phyloP scores from a whole-genome alignment of 352 stramenopile species.

The Pythium plurisporium region DNA sequence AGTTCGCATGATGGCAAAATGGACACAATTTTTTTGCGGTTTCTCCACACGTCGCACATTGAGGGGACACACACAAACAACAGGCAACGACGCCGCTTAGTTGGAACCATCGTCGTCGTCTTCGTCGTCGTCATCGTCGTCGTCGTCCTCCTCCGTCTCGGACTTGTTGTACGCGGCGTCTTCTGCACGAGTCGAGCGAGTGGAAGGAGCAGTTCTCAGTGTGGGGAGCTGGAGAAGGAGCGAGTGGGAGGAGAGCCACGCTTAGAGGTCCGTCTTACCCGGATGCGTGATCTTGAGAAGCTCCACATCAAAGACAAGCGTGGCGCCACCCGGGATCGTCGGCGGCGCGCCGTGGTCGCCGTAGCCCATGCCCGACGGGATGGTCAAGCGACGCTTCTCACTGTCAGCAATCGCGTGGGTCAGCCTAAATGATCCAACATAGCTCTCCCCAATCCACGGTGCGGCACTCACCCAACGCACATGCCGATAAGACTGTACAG shows the following conservation, averaged over 20 bases:
- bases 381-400: slow-evolving; percentile 85
- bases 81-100: neutral
- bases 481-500: slow-evolving; percentile 70
- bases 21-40: neutral
- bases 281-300: slow-evolving; percentile 92
- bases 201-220: too few relatives aligned
- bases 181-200: too few relatives aligned
- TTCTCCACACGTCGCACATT: neutral
- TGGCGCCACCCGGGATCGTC: slow-evolving; percentile 92
- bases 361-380: slow-evolving; percentile 91
- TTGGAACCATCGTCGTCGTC: neutral
- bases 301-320: slow-evolving; percentile 97
- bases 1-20: neutral
- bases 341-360: slow-evolving; percentile 88
- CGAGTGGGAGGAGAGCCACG: too few relatives aligned
- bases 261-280: slow-evolving; percentile 49
- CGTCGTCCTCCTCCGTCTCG: too few relatives aligned
- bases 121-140: too few relatives aligned
- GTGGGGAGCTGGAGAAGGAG: too few relatives aligned
- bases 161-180: too few relatives aligned
- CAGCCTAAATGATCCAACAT: neutral
- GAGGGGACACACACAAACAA: too few relatives aligned
- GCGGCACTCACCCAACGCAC: slow-evolving; percentile 69
- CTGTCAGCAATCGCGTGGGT: slow-evolving; percentile 20
- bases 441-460: too few relatives aligned